These are phyloP conservation scores for Floccularia luteovirens DNA, from an alignment of 768 basidiomycete species.

Conservation along the genomic window DNA sequence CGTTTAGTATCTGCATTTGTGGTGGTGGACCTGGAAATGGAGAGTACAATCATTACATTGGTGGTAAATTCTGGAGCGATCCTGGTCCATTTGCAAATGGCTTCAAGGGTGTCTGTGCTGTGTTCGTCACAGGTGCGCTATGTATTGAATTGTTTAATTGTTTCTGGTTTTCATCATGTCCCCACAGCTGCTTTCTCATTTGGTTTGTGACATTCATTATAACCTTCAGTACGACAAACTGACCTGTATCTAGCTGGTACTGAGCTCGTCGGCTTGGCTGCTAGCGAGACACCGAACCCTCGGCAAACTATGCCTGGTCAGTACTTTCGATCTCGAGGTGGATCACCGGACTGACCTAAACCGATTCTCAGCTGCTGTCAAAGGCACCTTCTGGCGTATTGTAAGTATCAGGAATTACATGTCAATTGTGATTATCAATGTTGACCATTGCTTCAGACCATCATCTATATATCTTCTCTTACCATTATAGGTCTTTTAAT, in stretches of 20 bases:
- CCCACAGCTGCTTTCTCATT: slow-evolving; percentile 39
- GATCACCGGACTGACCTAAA: too few relatives aligned
- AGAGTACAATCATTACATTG: slow-evolving; percentile 26
- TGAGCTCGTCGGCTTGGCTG: slow-evolving; percentile 38
- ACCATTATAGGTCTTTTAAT: slow-evolving; percentile 34
- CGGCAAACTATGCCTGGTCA: slow-evolving; percentile 34
- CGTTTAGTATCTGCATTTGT: slow-evolving; percentile 29
- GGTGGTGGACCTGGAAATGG: slow-evolving; percentile 32
- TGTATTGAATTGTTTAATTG: too few relatives aligned
- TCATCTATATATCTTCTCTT: slow-evolving; percentile 36
- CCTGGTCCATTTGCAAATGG: slow-evolving; percentile 37
- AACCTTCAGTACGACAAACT: too few relatives aligned
- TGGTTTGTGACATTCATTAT: too few relatives aligned
- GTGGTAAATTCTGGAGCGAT: slow-evolving; percentile 27
- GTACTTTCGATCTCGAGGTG: too few relatives aligned
- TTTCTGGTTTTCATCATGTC: too few relatives aligned
- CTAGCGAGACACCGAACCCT: slow-evolving; percentile 38
- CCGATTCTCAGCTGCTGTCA: slow-evolving; percentile 36
- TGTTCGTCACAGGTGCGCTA: too few relatives aligned
- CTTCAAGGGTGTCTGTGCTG: slow-evolving; percentile 36
- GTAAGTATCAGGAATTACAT: slow-evolving; percentile 17
- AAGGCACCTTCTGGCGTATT: slow-evolving; percentile 42
- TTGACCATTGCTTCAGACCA: slow-evolving; percentile 17
- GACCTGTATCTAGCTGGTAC: too few relatives aligned
- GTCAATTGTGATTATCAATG: not conserved